Base-by-base conservation (phyloP, 148 eudicot species). In the Rhododendron kiyosumense region DNA sequence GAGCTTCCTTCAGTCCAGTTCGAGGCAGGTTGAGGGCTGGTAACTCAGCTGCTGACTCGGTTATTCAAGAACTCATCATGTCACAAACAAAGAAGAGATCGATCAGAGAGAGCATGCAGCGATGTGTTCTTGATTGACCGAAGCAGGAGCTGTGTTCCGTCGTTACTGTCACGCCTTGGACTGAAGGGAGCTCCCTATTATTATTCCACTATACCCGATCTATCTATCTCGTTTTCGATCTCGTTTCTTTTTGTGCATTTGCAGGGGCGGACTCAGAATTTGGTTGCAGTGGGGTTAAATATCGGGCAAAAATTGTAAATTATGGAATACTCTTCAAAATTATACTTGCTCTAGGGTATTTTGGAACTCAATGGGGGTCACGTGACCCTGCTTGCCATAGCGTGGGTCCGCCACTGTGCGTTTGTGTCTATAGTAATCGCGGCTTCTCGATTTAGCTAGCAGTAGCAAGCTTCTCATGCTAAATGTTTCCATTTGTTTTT, bases 101-200 rank as follows among this genome's bases (percentile, higher is more conserved):
- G 2, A 46, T 7, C 14, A 10, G 10, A 51, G 46, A 2, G 7
- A 52, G 4, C 54, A 1, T 5, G 65, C 65, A 26, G 24, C 34
- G 88, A 78, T 89, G 91, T 18, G 89, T 90, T 92, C 69, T 81
- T 92, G 94, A 92, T 88, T 82, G 82, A 87, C 84, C 84, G 92
- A 89, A 76, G 94, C 90, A 81, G 91, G 92, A 88, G 92, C 89
- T 87, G 89, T 46, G 90, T 77, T 84, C 89, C 75, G 89, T 45
- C 83, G 20, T 88, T 87, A 41, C 83, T 87, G 94, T 89, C 94
- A 45, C 86, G 94, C 85, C 94, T 92, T 92, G 92, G 94, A 92
- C 94, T 92, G 94, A 92, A 92, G 94, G 94, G 94, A 92, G 94
- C 94, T 92, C 94, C 93, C 86, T 90, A 15, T 69, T 89, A 22